phyloP scores from a whole-genome alignment of 2,329 filamentous ascomycete genomes.

The Aspergillus jensenii region DNA sequence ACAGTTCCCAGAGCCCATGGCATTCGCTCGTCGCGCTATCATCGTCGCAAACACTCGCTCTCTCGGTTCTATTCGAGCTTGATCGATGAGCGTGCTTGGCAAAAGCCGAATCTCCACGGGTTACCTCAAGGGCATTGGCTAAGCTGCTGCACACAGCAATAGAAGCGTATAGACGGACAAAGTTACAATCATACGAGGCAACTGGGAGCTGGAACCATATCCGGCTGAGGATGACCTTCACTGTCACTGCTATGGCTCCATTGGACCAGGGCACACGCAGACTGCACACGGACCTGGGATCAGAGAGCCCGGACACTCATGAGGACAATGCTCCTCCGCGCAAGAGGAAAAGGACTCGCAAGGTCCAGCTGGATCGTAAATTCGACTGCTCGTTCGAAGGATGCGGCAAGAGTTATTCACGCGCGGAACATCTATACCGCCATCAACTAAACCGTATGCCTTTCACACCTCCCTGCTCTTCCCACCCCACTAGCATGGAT shows the following conservation, averaged over 20 bases:
- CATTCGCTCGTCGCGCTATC: neutral
- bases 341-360: constrained; percentile 39
- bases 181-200: neutral
- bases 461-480: neutral
- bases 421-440: constrained; percentile 93
- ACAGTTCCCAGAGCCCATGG: constrained; percentile 3
- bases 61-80: neutral
- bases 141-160: constrained; percentile 6
- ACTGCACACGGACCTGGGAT: constrained; percentile 12
- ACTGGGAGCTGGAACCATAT: neutral
- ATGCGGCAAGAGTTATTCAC: constrained; percentile 94
- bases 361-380: constrained; percentile 49
- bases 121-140: constrained; percentile 16
- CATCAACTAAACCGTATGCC: constrained; percentile 87
- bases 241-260: constrained; percentile 21
- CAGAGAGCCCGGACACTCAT: constrained; percentile 16
- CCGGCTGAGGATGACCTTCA: constrained; percentile 21
- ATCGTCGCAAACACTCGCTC: neutral
- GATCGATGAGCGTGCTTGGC: constrained; percentile 13
- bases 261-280: constrained; percentile 13
- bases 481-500: constrained; percentile 5
- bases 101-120: constrained; percentile 4
- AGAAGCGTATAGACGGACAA: neutral
- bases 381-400: constrained; percentile 82
- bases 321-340: constrained; percentile 12